A percentile compares a stretch with the other conserved stretches of the same genome.
Conservation (phyloP, 306 rosid species). For the Sophora flavescens region DNA sequence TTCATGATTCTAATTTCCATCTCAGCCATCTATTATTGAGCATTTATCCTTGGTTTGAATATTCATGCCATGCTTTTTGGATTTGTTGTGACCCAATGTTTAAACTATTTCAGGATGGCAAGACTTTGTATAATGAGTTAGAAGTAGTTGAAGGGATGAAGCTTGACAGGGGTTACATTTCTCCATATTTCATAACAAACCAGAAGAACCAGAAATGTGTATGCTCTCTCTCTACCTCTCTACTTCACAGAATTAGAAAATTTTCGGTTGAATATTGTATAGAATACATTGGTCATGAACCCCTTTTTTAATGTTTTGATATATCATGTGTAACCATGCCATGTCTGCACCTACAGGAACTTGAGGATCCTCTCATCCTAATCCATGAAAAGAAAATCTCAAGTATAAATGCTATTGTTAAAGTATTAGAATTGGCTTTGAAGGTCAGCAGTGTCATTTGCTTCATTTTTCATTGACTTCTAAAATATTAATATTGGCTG, state of each 20-base stretch:
- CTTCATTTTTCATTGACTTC: conserved; percentile 27
- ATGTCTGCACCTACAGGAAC: conserved; percentile 64
- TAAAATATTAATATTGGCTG: conserved; percentile 26
- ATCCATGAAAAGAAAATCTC: conserved; percentile 98
- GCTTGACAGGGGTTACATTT: conserved; percentile 95
- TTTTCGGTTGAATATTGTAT: neutral
- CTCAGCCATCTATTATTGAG: neutral
- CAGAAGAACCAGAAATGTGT: conserved; percentile 96
- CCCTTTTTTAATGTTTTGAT: neutral
- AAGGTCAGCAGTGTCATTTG: conserved; percentile 59
- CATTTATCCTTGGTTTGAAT: conserved; percentile 24
- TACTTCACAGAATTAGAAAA: neutral
- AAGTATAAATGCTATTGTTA: conserved; percentile 80
- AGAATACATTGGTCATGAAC: neutral
- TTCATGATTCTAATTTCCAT: neutral
- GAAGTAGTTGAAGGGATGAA: conserved; percentile 99
- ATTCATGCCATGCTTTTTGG: neutral
- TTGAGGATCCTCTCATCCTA: conserved; percentile 92
- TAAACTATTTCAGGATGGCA: conserved; percentile 82
- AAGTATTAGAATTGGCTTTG: conserved; percentile 92
- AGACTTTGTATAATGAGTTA: conserved; percentile 87
- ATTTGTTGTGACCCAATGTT: conserved; percentile 19
- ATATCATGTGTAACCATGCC: neutral
- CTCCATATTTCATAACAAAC: conserved; percentile 93
- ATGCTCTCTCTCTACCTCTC: conserved; percentile 46